Evolutionary conservation across 2,329 filamentous ascomycete species (phyloP).

Genomic region (Botryosphaeria dothidea): DNA sequence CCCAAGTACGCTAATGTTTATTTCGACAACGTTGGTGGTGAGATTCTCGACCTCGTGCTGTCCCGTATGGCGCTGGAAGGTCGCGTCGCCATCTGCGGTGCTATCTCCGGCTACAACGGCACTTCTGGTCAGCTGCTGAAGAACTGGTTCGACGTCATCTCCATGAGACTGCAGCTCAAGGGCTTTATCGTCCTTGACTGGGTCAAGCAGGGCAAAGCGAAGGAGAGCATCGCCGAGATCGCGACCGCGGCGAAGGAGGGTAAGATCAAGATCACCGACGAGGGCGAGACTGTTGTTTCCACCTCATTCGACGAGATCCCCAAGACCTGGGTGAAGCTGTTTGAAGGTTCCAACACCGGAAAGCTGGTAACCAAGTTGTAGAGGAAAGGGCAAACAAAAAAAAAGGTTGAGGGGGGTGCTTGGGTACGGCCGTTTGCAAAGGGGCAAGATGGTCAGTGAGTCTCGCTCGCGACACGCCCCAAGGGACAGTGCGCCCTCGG

Average conservation of each 20-base stretch:
- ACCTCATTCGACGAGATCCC: constrained; percentile 52
- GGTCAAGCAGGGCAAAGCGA: constrained; percentile 4
- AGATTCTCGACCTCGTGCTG: constrained; percentile 50
- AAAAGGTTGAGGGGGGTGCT: neutral
- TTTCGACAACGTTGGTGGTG: constrained; percentile 54
- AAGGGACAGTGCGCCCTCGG: constrained; percentile 7
- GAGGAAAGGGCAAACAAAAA: neutral
- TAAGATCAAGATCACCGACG: constrained; percentile 46
- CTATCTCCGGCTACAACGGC: constrained; percentile 45
- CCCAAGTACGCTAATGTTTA: constrained; percentile 54
- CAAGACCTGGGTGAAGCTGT: constrained; percentile 51
- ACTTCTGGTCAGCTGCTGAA: constrained; percentile 27
- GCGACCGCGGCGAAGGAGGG: constrained; percentile 36
- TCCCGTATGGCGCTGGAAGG: constrained; percentile 43
- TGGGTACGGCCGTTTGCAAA: constrained; percentile 12
- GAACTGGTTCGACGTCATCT: constrained; percentile 47
- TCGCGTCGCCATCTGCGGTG: constrained; percentile 46
- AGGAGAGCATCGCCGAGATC: constrained; percentile 15
- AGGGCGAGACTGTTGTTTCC: constrained; percentile 50
- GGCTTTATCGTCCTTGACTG: constrained; percentile 73
- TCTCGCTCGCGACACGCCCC: neutral
- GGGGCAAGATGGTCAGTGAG: constrained; percentile 11
- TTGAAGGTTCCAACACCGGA: constrained; percentile 49
- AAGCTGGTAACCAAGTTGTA: constrained; percentile 47
- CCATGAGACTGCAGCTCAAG: constrained; percentile 44